Evolutionary conservation across 129 eudicot species (phyloP), one percentile per base, ranked within the genome.

Genomic region (Lonicera japonica): DNA sequence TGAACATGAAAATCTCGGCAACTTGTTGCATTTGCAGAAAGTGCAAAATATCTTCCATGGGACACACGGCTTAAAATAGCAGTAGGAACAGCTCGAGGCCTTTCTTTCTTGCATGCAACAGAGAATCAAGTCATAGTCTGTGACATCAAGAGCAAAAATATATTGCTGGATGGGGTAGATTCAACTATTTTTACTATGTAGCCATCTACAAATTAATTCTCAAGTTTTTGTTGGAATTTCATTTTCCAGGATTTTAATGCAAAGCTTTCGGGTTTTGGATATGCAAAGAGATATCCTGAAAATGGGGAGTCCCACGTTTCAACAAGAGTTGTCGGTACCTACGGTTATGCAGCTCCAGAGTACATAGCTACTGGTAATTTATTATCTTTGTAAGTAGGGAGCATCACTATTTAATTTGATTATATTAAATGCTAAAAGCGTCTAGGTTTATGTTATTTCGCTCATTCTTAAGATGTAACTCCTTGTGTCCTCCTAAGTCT

Each of bases 301-400:
- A 89, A 79, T 23, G 86, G 70, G 43, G 21, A 73, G 68, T 73
- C 94, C 19, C 94, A 88, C 41, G 86, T 88, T 22, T 73, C 94
- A 54, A 88, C 96, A 40, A 70, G 89, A 66, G 34, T 88, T 25
- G 81, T 88, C 82, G 96, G 96, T 69, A 84, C 96, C 4, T 69
- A 79, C 14, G 96, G 96, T 18, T 88, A 88, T 79, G 96, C 89
- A 65, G 91, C 95, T 46, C 95, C 95, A 5, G 95, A 87, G 69
- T 87, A 87, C 68, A 58, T 87, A 61, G 88, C 89, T 12, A 45
- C 51, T 0, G 51, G 51, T 45, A 1, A 29, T 29, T 29, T 29
- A 29, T 29, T 29, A 29, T 29, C 36, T 1, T 29, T 29, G 36
- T 1, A 29, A 29, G 36, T 29, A 29, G 36, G 4, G 36, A 29